phyloP scores from a whole-genome alignment of 768 basidiomycete genomes.

The Candolleomyces efflorescens region DNA sequence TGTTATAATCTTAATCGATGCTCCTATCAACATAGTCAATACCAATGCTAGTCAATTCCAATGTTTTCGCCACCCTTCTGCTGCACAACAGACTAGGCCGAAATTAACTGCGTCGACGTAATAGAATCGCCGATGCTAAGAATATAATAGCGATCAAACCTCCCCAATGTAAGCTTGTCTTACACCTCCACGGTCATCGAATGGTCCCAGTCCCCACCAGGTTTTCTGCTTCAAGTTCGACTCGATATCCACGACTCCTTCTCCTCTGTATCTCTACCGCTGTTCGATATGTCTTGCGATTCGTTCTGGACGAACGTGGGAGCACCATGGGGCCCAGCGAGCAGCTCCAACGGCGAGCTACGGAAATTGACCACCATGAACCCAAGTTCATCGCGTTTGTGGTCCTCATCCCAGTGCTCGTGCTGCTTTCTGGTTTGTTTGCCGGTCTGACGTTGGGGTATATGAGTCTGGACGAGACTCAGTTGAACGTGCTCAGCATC shows the following conservation, averaged over 20 bases:
- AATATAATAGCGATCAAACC: too few species aligned
- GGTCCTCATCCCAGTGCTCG: conserved; percentile 77
- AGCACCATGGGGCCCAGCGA: neutral
- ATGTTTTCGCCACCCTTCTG: too few species aligned
- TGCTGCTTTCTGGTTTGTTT: conserved; percentile 79
- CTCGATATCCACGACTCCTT: neutral
- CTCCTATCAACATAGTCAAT: too few species aligned
- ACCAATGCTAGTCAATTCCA: too few species aligned
- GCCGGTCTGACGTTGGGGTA: conserved; percentile 90
- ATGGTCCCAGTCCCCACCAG: conserved; percentile 7
- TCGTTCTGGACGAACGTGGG: neutral
- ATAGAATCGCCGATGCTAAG: too few species aligned
- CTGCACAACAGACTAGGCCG: too few species aligned
- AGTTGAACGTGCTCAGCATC: conserved; percentile 82
- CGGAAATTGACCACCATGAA: neutral
- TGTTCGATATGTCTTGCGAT: neutral
- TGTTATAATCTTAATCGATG: too few species aligned
- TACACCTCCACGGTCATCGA: neutral
- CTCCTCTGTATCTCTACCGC: neutral
- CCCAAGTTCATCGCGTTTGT: conserved; percentile 31
- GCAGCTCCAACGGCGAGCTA: neutral
- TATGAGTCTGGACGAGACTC: conserved; percentile 91
- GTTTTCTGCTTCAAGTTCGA: neutral
- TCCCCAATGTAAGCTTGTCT: neutral
- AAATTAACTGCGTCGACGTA: too few species aligned